Base-by-base conservation (phyloP, 2,329 filamentous ascomycete genomes). In the Fusarium virguliforme region DNA sequence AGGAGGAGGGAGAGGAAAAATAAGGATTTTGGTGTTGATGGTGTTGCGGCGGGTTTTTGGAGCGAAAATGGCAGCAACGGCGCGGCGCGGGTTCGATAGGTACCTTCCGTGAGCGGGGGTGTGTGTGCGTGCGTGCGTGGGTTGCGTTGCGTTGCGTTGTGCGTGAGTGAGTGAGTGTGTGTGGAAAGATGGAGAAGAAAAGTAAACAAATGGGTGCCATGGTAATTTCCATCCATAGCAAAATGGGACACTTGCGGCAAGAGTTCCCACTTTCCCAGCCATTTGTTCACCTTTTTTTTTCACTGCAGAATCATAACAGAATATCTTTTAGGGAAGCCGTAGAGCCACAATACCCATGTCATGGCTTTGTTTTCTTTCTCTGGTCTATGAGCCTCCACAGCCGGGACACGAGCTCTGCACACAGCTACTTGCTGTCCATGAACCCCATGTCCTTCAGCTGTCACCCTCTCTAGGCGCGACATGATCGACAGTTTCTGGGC, bases 121-220 rank as follows among this genome's bases (percentile, higher is more conserved):
- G 59, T 57, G 58, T 56, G 51, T 51, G 55, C 41, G 65, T 41
- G 59, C 60, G 43, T 30, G 38, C 57, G 65, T 61, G 64, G 18
- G 18, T 18, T 18, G 18, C 18, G 18, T 18, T 18, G 18, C 18
- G 18, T 18, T 18, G 18, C 18, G 18, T 18, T 67, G 61, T 43
- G 68, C 62, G 48, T 46, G 24, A 30, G 46, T 57, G 58, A 46
- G 46, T 46, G 53, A 50, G 65, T 34, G 57, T 58, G 43, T 28
- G 43, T 40, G 35, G 43, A 35, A 68, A 62, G 60, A 51, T 65
- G 55, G 59, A 60, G 61, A 64, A 63, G 68, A 65, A 62, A 71
- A 72, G 74, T 75, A 75, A 75, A 75, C 73, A 75, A 75, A 74
- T 58, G 43, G 46, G 28, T 26, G 35, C n/a, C 57, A 60, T 60